phyloP scores from a whole-genome alignment of 305 asterid genomes.

The Fraxinus angustifolia region DNA sequence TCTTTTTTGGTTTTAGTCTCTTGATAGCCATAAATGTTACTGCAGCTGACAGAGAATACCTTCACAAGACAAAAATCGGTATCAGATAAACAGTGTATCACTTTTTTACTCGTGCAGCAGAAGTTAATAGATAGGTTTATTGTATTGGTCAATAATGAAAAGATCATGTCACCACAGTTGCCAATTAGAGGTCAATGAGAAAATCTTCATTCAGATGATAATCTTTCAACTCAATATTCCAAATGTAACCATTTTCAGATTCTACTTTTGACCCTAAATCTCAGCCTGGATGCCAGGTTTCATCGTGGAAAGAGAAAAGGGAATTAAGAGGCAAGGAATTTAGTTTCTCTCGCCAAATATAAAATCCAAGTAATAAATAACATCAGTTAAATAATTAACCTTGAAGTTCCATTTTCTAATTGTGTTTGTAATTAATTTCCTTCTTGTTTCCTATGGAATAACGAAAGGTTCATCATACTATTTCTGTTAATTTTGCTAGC shows the following conservation, averaged over 20 bases:
- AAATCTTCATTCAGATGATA: background rate
- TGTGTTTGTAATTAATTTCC: background rate
- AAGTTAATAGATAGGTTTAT: background rate
- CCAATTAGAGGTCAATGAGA: background rate
- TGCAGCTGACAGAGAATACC: slow-evolving; percentile 92
- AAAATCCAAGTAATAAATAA: background rate
- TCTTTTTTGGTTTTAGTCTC: slow-evolving; percentile 61
- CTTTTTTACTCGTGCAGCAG: background rate
- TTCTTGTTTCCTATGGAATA: background rate
- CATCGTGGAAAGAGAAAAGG: background rate
- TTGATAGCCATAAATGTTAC: slow-evolving; percentile 84
- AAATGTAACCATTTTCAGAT: background rate
- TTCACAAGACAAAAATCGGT: slow-evolving; percentile 27
- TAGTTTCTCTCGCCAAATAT: background rate
- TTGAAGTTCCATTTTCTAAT: background rate
- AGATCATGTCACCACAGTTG: too few relatives aligned
- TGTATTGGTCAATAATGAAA: background rate
- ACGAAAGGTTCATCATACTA: background rate
- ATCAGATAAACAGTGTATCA: background rate
- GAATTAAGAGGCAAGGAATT: background rate
- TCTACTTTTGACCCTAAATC: background rate
- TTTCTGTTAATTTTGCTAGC: background rate
- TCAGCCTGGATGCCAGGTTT: background rate
- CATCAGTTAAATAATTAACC: background rate
- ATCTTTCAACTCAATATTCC: background rate